Percentiles rank a stretch among this genome's conserved stretches.
Evolutionary conservation across 139 green algal genomes (phyloP).

Genomic region (Tetraselmis striata): DNA sequence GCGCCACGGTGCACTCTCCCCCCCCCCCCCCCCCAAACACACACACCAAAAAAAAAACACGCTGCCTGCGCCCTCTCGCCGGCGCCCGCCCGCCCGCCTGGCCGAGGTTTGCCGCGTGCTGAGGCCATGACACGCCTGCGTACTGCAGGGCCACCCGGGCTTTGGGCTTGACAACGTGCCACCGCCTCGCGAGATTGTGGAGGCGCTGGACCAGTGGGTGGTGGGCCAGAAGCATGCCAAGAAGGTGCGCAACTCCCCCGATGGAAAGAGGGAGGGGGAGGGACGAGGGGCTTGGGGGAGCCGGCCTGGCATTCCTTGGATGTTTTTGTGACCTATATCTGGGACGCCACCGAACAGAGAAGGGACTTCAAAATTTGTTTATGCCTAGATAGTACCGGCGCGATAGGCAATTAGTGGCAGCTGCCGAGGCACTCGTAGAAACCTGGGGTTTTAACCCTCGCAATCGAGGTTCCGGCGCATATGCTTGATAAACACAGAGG

Average conservation of each 20-base stretch:
- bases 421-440: too few relatives aligned
- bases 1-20: neutral
- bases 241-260: constrained; percentile 21
- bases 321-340: neutral
- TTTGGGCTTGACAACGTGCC: constrained; percentile 32
- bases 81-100: too few relatives aligned
- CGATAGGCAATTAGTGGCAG: too few relatives aligned
- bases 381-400: too few relatives aligned
- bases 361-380: too few relatives aligned
- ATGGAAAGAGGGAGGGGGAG: neutral
- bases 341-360: too few relatives aligned
- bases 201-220: constrained; percentile 63
- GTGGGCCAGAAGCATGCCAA: constrained; percentile 74
- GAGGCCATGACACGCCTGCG: neutral
- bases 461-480: too few relatives aligned
- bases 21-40: neutral
- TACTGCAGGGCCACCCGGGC: neutral
- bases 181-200: constrained; percentile 62
- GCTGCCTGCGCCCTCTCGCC: too few relatives aligned
- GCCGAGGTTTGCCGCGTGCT: neutral
- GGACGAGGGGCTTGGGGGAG: neutral
- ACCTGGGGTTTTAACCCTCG: too few relatives aligned
- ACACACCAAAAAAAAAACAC: neutral
- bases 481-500: too few relatives aligned
- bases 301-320: neutral